Conservation (phyloP, 768 basidiomycete genomes). For the Lentinus tigrinus region DNA sequence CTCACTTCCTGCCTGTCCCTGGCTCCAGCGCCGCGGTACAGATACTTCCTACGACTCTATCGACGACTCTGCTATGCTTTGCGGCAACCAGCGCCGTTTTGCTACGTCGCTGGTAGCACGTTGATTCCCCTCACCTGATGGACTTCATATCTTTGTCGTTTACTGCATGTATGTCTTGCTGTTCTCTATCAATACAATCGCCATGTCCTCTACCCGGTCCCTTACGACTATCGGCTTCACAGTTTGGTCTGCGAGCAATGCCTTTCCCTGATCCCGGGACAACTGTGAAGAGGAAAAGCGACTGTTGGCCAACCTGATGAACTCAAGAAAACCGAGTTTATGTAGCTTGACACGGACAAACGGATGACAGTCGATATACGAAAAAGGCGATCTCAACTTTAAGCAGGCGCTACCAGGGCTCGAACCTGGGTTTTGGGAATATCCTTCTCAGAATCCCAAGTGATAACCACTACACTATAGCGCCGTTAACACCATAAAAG, state of each 20-base stretch:
- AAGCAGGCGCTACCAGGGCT: constrained; percentile 17
- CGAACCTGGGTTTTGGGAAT: constrained; percentile 20
- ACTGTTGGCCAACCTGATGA: too few relatives aligned
- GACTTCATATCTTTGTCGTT: neutral
- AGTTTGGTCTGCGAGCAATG: too few relatives aligned
- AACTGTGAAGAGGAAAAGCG: too few relatives aligned
- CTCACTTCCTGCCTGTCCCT: constrained; percentile 61
- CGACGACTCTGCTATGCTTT: neutral
- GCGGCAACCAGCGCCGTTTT: neutral
- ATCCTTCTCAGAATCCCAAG: constrained; percentile 14
- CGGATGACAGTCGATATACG: too few relatives aligned
- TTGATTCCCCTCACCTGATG: too few relatives aligned
- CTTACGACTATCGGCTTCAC: too few relatives aligned
- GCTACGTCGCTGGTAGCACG: constrained; percentile 7
- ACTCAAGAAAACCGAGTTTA: too few relatives aligned
- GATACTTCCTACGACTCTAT: neutral
- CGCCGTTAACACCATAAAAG: neutral
- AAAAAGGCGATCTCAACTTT: neutral
- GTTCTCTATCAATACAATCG: too few relatives aligned
- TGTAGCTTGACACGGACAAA: too few relatives aligned
- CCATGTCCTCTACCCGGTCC: too few relatives aligned
- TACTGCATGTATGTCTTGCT: neutral
- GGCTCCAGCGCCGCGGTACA: constrained; percentile 36
- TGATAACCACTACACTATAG: constrained; percentile 22
- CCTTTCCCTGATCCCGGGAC: too few relatives aligned